Conservation (phyloP, 108 stramenopile species). For the Cylindrotheca fusiformis region DNA sequence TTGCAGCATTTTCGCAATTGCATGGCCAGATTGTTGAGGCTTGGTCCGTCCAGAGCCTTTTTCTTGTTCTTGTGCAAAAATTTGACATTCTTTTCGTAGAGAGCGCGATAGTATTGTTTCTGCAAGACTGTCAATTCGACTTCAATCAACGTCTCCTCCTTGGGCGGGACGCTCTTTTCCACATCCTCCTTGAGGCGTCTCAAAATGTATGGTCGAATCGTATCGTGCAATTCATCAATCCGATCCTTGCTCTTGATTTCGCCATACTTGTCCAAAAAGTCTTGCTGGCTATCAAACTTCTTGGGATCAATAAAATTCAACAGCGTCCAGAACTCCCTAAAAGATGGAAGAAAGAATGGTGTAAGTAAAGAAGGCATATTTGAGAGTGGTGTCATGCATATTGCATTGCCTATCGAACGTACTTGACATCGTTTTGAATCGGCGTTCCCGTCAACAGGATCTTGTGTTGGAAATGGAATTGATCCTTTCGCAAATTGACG, state of each 20-base stretch:
- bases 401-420: no score
- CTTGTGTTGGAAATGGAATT: slow-evolving; percentile 69
- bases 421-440: slow-evolving; percentile 72
- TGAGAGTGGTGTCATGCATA: no score
- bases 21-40: slow-evolving; percentile 78
- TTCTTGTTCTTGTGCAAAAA: slow-evolving; percentile 80
- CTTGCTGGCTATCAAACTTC: slow-evolving; percentile 56
- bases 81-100: slow-evolving; percentile 90
- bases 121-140: slow-evolving; percentile 95
- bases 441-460: slow-evolving; percentile 96
- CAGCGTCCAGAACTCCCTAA: slow-evolving; percentile 85
- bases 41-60: slow-evolving; percentile 86
- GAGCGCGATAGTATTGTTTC: slow-evolving; percentile 95
- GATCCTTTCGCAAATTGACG: slow-evolving; percentile 68
- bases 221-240: slow-evolving; percentile 79
- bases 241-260: slow-evolving; percentile 85
- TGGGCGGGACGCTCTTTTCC: slow-evolving; percentile 90
- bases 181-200: slow-evolving; percentile 94
- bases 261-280: slow-evolving; percentile 82
- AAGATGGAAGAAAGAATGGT: slow-evolving; percentile 1
- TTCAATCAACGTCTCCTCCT: slow-evolving; percentile 95
- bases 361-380: not conserved
- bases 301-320: slow-evolving; percentile 82
- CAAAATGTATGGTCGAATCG: slow-evolving; percentile 90
- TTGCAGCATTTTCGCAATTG: slow-evolving; percentile 97